Percentiles rank a stretch among this genome's conserved stretches.
These are phyloP conservation scores for Elsinoe ampelina DNA, from an alignment of 2,329 filamentous ascomycete genomes.

Conservation along the genomic window DNA sequence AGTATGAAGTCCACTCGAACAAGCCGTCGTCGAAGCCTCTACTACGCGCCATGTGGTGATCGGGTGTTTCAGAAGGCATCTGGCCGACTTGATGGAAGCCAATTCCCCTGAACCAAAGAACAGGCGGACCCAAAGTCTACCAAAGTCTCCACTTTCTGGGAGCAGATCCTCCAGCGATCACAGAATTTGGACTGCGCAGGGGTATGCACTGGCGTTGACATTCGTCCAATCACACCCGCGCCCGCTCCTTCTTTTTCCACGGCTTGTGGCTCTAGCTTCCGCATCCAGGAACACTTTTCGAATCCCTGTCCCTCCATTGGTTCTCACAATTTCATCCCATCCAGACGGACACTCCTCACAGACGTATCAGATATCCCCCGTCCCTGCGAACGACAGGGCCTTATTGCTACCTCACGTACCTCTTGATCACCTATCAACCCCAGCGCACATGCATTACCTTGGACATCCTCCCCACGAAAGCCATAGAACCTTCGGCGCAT, in stretches of 20 bases:
- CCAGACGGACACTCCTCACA: background rate
- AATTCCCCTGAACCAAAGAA: slow-evolving; percentile 3
- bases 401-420: background rate
- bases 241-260: background rate
- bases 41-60: background rate
- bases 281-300: background rate
- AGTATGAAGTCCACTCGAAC: background rate
- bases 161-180: background rate
- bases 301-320: background rate
- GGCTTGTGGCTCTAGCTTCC: background rate
- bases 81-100: slow-evolving; percentile 3
- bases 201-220: background rate
- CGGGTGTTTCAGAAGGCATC: slow-evolving; percentile 8
- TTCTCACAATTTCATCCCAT: slow-evolving; percentile 4
- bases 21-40: background rate
- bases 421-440: slow-evolving; percentile 9
- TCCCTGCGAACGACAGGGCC: background rate
- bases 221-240: background rate
- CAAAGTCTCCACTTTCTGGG: background rate
- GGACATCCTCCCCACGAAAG: background rate
- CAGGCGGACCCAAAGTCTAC: background rate
- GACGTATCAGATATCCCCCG: background rate
- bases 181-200: background rate
- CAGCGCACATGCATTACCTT: slow-evolving; percentile 2
- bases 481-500: background rate